Evolutionary conservation across 495 filamentous ascomycete genomes (phyloP), one percentile per base, ranked within the genome.

Genomic region (Podospora conica): DNA sequence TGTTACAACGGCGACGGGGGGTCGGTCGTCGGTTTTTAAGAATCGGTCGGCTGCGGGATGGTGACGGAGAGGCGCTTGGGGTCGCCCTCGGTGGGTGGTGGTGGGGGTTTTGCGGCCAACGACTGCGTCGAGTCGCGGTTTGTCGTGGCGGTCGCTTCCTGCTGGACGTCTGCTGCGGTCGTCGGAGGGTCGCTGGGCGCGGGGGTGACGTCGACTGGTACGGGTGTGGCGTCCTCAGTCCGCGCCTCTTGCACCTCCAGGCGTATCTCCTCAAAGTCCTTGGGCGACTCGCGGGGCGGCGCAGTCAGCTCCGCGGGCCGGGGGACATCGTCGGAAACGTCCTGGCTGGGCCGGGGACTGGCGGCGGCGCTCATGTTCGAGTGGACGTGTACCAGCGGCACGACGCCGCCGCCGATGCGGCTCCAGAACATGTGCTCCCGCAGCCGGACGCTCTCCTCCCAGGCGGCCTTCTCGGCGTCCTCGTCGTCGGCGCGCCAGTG

Each of bases 351-450:
- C 59, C 73, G 53, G 10, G 74, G 73, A 61, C 75, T 77, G 7
- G 69, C 70, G 15, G 68, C 66, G 9, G 58, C 56, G 55, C 70
- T 75, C 6, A 54, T 67, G 24, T 55, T 72, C 22, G 65, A 60
- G 10, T 58, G 67, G 9, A 70, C 27, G 48, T 79, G 74, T 55
- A 77, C 58, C 12, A 55, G 55, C 0, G 93, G 93, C 55, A 97
- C 79, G 4, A 97, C 91, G 20, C 93, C 93, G 18, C 90, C 93
- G 18, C 94, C 94, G 56, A 98, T 85, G 27, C 95, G 81, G 56
- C 89, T 87, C 95, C 95, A 98, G 73, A 98, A 98, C 89, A 97
- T 96, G 66, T 92, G 84, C 74, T 98, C 95, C 55, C 95, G 82
- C 59, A 98, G 78, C 21, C 90, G 86, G 20, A 96, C 88, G 61